phyloP scores from a whole-genome alignment of 1,284 basidiomycete species.

The Pterulicium gracile region DNA sequence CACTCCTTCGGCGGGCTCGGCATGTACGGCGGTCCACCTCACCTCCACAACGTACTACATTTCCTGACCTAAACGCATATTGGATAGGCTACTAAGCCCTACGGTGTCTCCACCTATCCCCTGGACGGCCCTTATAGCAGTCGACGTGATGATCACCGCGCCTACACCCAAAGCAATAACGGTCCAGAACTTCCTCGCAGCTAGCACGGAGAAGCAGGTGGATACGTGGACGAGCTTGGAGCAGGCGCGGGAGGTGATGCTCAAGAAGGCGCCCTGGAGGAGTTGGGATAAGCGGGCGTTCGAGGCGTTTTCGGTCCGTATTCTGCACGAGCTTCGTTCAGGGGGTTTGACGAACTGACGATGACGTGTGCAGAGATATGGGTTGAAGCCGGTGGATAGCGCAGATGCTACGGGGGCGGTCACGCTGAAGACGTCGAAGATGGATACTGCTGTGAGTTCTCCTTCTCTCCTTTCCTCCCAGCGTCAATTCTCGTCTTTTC shows the following conservation, averaged over 20 bases:
- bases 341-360: background rate
- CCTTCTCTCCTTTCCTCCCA: too few species aligned
- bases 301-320: background rate
- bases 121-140: too few species aligned
- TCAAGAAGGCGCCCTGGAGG: background rate
- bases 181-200: slow-evolving; percentile 9
- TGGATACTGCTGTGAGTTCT: background rate
- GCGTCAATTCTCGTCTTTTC: too few species aligned
- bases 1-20: slow-evolving; percentile 3
- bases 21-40: too few species aligned
- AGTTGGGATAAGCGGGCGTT: background rate
- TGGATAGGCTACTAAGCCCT: too few species aligned
- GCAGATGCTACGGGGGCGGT: background rate
- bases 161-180: too few species aligned
- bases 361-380: background rate
- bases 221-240: background rate
- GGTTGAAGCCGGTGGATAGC: background rate
- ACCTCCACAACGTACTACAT: too few species aligned
- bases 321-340: background rate
- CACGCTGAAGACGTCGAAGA: background rate
- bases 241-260: background rate
- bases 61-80: too few species aligned
- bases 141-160: too few species aligned
- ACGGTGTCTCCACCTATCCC: too few species aligned
- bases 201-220: background rate